These are phyloP conservation scores for Falciphora oryzae DNA, from an alignment of 2,329 filamentous ascomycete species.

Conservation along the genomic window DNA sequence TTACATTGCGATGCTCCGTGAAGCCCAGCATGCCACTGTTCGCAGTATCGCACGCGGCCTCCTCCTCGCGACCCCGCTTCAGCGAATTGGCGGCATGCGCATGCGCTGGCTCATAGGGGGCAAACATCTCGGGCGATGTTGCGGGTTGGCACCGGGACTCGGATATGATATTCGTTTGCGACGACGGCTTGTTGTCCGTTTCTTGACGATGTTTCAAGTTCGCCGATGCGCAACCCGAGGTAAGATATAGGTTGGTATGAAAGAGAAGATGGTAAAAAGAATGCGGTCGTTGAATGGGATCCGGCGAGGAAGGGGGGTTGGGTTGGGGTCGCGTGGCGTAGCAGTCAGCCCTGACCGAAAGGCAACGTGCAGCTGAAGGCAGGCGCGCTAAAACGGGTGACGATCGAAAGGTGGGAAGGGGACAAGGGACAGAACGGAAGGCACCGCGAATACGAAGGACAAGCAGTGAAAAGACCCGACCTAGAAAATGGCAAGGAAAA, in stretches of 20 bases:
- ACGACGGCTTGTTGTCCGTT: not conserved
- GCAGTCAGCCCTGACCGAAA: no score
- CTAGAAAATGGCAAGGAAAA: not conserved
- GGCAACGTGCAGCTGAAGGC: no score
- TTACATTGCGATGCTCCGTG: conserved; percentile 45
- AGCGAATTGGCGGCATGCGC: conserved; percentile 31
- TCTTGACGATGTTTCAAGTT: not conserved
- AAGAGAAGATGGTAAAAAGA: not conserved
- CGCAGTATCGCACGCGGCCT: conserved; percentile 28
- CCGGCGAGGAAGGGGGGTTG: not conserved
- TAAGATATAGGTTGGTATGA: not conserved
- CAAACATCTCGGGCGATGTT: conserved; percentile 14
- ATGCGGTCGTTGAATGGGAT: not conserved
- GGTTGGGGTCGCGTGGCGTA: no score
- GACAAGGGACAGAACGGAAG: no score
- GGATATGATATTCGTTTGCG: not conserved
- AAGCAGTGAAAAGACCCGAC: not conserved
- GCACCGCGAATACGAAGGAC: not conserved
- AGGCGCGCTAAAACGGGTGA: no score
- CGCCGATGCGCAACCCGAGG: conserved; percentile 2
- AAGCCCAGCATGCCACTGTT: conserved; percentile 34
- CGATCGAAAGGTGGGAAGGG: no score
- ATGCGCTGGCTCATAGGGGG: conserved; percentile 6
- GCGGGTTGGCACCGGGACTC: not conserved
- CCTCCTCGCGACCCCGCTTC: conserved; percentile 42